Evolutionary conservation across 78 protist species (phyloP).

Genomic region (Dictyostelium purpureum): DNA sequence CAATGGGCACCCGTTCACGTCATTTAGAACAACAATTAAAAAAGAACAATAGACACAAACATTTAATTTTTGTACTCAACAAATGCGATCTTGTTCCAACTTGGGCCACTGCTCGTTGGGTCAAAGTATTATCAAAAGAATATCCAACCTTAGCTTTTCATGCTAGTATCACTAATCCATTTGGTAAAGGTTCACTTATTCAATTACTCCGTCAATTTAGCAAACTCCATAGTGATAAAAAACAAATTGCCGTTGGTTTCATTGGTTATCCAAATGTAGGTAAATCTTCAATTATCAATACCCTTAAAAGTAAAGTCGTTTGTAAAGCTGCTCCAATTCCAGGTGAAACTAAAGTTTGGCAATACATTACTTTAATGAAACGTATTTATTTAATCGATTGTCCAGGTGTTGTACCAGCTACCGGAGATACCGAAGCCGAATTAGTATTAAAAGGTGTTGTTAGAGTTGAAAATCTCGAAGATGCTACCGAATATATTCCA

Average conservation of each 20-base stretch:
- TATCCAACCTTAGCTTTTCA: conserved; percentile 99
- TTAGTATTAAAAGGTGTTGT: conserved; percentile 94
- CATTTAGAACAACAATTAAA: conserved; percentile 81
- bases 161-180: conserved; percentile 96
- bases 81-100: conserved; percentile 99
- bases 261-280: conserved; percentile 98
- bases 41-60: conserved; percentile 95
- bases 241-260: conserved; percentile 97
- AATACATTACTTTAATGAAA: conserved; percentile 96
- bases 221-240: conserved; percentile 93
- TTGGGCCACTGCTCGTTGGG: conserved; percentile 97
- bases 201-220: conserved; percentile 95
- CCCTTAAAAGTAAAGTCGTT: conserved; percentile 90
- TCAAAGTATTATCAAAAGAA: conserved; percentile 90
- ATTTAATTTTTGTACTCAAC: conserved; percentile 98
- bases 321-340: conserved; percentile 99
- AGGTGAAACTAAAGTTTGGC: conserved; percentile 99
- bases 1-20: conserved; percentile 96
- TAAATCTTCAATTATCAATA: conserved; percentile 97
- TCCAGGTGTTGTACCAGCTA: conserved; percentile 97
- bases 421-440: conserved; percentile 90
- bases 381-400: conserved; percentile 98
- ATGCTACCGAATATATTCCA: conserved; percentile 85
- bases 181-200: conserved; percentile 98
- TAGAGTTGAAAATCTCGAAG: conserved; percentile 93